Evolutionary conservation across 305 asterid species (phyloP), one percentile per base, ranked within the genome.

Genomic region (Plantago rigida): DNA sequence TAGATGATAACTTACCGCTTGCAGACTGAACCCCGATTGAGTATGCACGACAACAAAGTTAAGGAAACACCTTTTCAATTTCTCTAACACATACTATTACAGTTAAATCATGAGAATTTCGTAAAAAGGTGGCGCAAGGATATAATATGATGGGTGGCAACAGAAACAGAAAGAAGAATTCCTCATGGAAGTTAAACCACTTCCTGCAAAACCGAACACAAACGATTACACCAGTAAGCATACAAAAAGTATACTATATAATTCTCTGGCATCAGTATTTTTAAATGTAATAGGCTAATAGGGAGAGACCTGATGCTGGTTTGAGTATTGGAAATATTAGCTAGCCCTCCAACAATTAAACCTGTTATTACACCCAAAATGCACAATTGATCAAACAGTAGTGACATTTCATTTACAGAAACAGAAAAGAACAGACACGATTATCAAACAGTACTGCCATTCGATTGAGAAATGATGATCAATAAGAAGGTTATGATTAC

Each of bases 161-260:
- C 80, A 91, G 70, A 77, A 91, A 91, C 81, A 91, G 73, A 82
- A 91, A 84, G 88, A 91, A 91, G 67, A 91, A 91, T 78, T 91
- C 98, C 79, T 91, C 98, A 66, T 91, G 98, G 77, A 91, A 91
- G 82, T 91, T 91, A 75, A 91, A 91, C 98, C 98, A 91, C 39
- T 31, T 31, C 39, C 39, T 31, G 7, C 39, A 31, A 31, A 31
- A 31, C 39, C 5, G 7, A 31, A 31, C 0, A 31, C 5, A 31
- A 31, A 31, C 7, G 39, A 31, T 22, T 22, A 17, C 19, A 17
- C 19, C 19, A 17, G 19, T 17, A 17, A 22, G 26, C 26, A 22
- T 2, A 22, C 26, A 1, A 22, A 22, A 22, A 22, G 26, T 22
- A 22, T 17, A 17, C 19, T 17, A 17, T 22, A 1, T 22, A 22